Percentiles rank a stretch among this genome's conserved stretches.
phyloP scores from a whole-genome alignment of 73 alveolate genomes.

The Halteria grandinella region DNA sequence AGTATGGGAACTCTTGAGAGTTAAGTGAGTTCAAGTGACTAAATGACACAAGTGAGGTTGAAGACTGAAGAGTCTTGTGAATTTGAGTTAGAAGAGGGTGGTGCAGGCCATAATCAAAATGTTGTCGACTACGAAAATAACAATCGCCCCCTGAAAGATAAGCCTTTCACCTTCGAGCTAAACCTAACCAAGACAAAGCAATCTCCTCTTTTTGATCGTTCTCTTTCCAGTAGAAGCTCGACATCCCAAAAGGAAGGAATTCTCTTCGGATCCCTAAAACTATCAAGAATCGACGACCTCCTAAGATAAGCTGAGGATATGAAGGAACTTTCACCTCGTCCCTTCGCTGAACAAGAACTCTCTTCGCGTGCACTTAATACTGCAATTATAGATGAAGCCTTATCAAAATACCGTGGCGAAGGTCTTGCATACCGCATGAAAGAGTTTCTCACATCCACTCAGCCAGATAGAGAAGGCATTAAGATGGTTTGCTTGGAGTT shows the following conservation, averaged over 20 bases:
- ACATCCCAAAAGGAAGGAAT: neutral
- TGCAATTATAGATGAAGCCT: neutral
- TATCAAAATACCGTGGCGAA: constrained; percentile 14
- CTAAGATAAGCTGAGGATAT: constrained; percentile 37
- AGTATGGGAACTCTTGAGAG: constrained; percentile 6
- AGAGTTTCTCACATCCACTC: constrained; percentile 7
- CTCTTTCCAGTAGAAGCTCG: too few species aligned
- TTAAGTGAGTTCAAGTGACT: neutral
- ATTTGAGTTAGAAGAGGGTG: constrained; percentile 25
- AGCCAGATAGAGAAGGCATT: constrained; percentile 29
- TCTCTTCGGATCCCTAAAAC: neutral
- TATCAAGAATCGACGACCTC: constrained; percentile 9
- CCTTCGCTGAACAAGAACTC: constrained; percentile 6
- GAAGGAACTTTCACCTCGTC: neutral
- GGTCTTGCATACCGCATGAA: neutral
- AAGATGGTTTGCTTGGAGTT: neutral
- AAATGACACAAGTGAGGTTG: neutral
- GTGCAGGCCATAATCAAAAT: too few species aligned
- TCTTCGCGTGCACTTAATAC: neutral
- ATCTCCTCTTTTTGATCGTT: neutral
- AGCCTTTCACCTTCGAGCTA: too few species aligned
- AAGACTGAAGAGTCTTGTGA: neutral
- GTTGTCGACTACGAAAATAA: constrained; percentile 42
- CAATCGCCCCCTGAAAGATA: too few species aligned
- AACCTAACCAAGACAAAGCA: neutral